phyloP scores from a whole-genome alignment of 2,329 filamentous ascomycete species.

The Ascochyta clinopodiicola region DNA sequence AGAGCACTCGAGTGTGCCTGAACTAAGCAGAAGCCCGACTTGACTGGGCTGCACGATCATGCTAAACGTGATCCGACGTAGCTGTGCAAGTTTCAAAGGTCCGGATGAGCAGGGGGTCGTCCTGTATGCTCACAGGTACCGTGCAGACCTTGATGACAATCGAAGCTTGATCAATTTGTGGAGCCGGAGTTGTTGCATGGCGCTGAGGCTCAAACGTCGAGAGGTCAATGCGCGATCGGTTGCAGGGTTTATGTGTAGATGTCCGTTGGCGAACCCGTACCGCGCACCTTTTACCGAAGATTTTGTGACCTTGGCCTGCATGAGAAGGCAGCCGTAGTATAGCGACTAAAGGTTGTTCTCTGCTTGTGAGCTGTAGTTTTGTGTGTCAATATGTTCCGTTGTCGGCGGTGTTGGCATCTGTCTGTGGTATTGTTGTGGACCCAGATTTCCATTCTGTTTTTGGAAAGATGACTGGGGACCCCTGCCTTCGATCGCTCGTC shows the following conservation, averaged over 20 bases:
- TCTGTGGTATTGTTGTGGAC: neutral
- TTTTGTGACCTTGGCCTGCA: neutral
- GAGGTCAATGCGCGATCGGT: constrained; percentile 27
- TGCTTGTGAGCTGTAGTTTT: neutral
- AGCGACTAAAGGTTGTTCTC: no score
- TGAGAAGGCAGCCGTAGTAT: neutral
- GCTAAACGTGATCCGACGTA: constrained; percentile 27
- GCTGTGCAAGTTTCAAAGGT: constrained; percentile 40
- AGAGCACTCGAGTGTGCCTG: constrained; percentile 24
- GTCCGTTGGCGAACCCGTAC: constrained; percentile 7
- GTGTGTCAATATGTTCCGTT: neutral
- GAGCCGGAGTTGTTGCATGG: constrained; percentile 22
- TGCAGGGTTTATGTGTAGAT: constrained; percentile 22
- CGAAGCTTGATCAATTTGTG: constrained; percentile 18
- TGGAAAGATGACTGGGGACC: constrained; percentile 4
- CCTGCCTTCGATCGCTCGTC: neutral
- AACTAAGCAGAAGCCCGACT: constrained; percentile 20
- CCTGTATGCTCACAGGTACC: constrained; percentile 39
- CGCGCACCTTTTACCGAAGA: neutral
- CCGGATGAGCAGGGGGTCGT: constrained; percentile 32
- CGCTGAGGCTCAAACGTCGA: constrained; percentile 33
- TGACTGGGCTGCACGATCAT: constrained; percentile 22
- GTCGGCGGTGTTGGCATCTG: neutral
- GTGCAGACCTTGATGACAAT: constrained; percentile 11
- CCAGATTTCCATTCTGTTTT: constrained; percentile 1